These are phyloP conservation scores for Isoetes taiwanensis DNA, from an alignment of 75 land plant species.

Conservation along the genomic window DNA sequence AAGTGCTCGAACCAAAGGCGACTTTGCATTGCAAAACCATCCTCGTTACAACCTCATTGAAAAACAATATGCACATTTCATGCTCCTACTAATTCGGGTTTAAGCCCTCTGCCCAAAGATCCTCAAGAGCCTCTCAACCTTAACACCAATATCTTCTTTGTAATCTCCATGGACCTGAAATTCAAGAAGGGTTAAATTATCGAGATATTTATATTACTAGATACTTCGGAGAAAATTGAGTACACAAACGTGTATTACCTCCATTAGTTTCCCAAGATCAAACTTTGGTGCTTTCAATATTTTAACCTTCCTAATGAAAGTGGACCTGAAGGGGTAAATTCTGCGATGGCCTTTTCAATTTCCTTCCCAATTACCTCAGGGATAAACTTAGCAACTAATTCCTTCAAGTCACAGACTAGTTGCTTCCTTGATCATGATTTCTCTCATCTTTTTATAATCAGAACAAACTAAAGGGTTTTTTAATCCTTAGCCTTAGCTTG, in stretches of 20 bases:
- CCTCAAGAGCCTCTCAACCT: constrained; percentile 27
- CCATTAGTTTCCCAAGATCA: constrained; percentile 80
- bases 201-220: not conserved
- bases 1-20: no score
- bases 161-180: constrained; percentile 34
- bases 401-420: constrained; percentile 42
- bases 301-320: constrained; percentile 63
- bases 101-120: no score
- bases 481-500: no score
- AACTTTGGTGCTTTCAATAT: constrained; percentile 81
- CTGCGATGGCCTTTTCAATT: constrained; percentile 37
- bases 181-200: no score
- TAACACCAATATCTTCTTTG: constrained; percentile 26
- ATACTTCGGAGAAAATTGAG: not conserved
- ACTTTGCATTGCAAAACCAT: no score
- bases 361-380: constrained; percentile 42
- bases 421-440: constrained; percentile 70
- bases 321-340: constrained; percentile 72
- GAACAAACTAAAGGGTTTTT: no score
- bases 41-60: no score
- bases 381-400: constrained; percentile 39
- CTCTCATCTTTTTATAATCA: constrained; percentile 34
- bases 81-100: no score
- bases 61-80: no score
- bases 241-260: constrained; percentile 26